Evolutionary conservation across 1,139 yeast species (phyloP), one percentile per base, ranked within the genome.

Genomic region (Chernovozyma sophiae-reginae): DNA sequence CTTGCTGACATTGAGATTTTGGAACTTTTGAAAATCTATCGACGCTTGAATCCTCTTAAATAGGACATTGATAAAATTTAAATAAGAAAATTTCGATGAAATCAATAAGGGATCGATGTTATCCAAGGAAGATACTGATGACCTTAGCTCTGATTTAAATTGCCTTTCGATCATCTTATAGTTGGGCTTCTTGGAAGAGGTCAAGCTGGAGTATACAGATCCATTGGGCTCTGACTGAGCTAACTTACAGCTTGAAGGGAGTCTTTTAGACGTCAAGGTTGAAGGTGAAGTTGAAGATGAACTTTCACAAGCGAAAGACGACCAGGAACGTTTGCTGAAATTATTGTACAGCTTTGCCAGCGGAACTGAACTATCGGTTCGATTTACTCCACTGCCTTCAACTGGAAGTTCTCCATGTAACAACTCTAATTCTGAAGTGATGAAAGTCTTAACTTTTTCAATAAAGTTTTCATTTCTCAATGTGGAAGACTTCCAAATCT

Each of bases 401-500:
- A 7, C 10, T 7, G 23, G 10, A 6, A 16, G 12, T 6, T 26
- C 29, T 7, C 29, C 11, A 7, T 6, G 8, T 7, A 13, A 12
- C 12, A 26, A 11, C 11, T 14, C 13, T 20, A 54, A 41, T 41
- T 64, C 69, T n/a, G 44, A 39, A 22, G 58, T 60, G 19, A 67
- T 48, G 40, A 60, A 64, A 15, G 41, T 44, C 27, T 55, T 52
- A 26, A 67, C 40, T 32, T 57, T 57, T 27, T 43, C 39, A n/a
- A 56, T 32, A 12, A 65, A 43, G 26, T 49, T 52, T 4, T 46
- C 51, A 31, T 58, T 60, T 28, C 48, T 55, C 34, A 65, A 47
- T 3, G 70, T 60, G 2, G 69, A 49, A 2, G 71, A 53, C 41
- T 68, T 69, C 71, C 73, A 67, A 26, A 65, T 60, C 43, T 67